Conservation (phyloP, 805 yeast genomes). For the Wickerhamiella australiensis region DNA sequence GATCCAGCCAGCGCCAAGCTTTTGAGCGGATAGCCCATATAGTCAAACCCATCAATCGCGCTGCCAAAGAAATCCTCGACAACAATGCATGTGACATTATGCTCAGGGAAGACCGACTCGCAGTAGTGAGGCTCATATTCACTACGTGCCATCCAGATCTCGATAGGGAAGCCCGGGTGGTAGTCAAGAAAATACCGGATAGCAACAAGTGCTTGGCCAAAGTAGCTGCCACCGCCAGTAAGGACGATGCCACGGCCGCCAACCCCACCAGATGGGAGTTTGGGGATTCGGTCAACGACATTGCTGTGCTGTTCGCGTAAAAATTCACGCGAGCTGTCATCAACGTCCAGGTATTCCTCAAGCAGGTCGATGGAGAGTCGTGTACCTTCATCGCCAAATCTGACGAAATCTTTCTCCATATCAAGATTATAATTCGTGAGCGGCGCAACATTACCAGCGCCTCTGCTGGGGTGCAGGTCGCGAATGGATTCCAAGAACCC, state of each 20-base stretch:
- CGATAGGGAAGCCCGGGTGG: conserved; percentile 62
- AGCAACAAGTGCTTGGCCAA: conserved; percentile 57
- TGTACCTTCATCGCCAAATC: neutral
- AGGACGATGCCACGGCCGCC: conserved; percentile 44
- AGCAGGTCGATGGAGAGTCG: conserved; percentile 3
- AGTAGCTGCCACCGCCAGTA: conserved; percentile 72
- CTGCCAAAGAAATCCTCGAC: conserved; percentile 51
- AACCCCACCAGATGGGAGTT: neutral
- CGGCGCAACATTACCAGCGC: conserved; percentile 2
- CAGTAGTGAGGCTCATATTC: conserved; percentile 69
- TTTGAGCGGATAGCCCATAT: conserved; percentile 59
- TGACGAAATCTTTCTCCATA: neutral
- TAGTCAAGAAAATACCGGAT: conserved; percentile 51
- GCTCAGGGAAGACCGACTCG: conserved; percentile 44
- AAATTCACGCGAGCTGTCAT: neutral
- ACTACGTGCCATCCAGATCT: conserved; percentile 62
- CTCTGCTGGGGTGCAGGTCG: conserved; percentile 5
- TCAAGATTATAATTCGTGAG: neutral
- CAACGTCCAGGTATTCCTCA: conserved; percentile 1
- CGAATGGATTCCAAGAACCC: neutral
- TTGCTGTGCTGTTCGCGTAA: conserved; percentile 4
- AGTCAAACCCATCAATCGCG: conserved; percentile 35
- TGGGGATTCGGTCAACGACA: conserved; percentile 1
- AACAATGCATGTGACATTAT: conserved; percentile 57
- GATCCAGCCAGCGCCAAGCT: conserved; percentile 60